Evolutionary conservation across 768 basidiomycete species (phyloP).

Genomic region (Tricholoma saponaceum): DNA sequence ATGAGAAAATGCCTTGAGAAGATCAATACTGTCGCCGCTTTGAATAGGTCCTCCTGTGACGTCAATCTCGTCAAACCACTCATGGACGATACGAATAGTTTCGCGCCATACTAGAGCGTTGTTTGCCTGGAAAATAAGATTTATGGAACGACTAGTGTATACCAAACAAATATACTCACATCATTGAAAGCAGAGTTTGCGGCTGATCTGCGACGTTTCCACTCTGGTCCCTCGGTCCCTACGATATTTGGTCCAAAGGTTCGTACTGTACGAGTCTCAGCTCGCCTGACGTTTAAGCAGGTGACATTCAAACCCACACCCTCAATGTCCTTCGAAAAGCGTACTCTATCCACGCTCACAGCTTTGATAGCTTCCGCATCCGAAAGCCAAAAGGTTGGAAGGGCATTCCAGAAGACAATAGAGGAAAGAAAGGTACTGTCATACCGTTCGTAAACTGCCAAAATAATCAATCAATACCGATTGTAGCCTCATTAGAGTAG

Average conservation of each 20-base stretch:
- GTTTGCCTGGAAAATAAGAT: conserved; percentile 33
- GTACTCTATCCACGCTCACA: conserved; percentile 25
- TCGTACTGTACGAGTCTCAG: conserved; percentile 27
- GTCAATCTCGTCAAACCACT: conserved; percentile 40
- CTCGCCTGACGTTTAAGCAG: not conserved
- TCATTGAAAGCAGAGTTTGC: conserved; percentile 50
- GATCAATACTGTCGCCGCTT: conserved; percentile 12
- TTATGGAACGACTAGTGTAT: not conserved
- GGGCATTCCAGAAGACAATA: conserved; percentile 25
- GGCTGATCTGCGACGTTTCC: conserved; percentile 42
- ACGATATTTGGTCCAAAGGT: conserved; percentile 40
- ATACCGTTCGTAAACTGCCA: conserved; percentile 33
- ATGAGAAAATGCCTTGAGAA: conserved; percentile 21
- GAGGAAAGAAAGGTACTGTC: conserved; percentile 37
- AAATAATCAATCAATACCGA: not conserved
- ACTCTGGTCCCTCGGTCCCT: conserved; percentile 37
- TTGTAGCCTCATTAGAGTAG: not conserved
- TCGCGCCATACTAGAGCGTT: conserved; percentile 48
- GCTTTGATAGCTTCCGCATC: conserved; percentile 39
- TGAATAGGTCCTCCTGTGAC: not conserved
- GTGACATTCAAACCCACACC: conserved; percentile 18
- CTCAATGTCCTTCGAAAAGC: conserved; percentile 37
- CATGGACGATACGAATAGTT: conserved; percentile 31
- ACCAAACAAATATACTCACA: conserved; percentile 17
- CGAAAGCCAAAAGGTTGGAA: conserved; percentile 35